Conservation (phyloP, 345 rosid genomes). For the Euphorbia peplus region DNA sequence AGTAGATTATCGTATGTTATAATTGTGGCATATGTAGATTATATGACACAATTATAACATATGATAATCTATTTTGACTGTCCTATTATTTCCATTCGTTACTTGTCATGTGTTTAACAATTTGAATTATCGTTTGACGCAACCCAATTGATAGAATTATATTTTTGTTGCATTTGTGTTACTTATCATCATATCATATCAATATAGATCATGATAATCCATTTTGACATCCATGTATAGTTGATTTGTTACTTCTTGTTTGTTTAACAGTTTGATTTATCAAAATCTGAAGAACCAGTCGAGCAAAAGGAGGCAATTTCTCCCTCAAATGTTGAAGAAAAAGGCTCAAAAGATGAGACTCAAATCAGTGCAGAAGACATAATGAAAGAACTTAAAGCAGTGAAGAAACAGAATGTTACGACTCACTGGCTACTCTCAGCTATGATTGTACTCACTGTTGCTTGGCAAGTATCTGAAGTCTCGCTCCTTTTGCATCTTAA, state of each 20-base stretch:
- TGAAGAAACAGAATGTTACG: slow-evolving; percentile 62
- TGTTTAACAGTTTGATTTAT: slow-evolving; percentile 7
- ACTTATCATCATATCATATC: too few species aligned
- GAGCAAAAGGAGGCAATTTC: slow-evolving; percentile 19
- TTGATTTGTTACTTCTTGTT: neutral
- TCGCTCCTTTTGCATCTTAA: slow-evolving; percentile 55
- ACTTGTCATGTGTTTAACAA: too few species aligned
- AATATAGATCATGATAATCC: too few species aligned
- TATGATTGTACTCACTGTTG: slow-evolving; percentile 56
- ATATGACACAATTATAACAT: too few species aligned
- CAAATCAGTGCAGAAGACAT: slow-evolving; percentile 39
- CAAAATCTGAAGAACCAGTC: neutral
- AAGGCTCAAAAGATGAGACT: neutral
- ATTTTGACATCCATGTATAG: too few species aligned
- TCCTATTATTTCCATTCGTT: too few species aligned
- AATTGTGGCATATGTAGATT: too few species aligned
- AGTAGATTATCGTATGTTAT: too few species aligned
- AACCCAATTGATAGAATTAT: too few species aligned
- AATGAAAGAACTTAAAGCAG: slow-evolving; percentile 49
- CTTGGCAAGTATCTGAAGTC: slow-evolving; percentile 82
- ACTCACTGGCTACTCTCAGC: slow-evolving; percentile 70
- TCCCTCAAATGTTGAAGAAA: slow-evolving; percentile 17
- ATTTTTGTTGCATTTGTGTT: too few species aligned
- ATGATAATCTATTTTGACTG: too few species aligned
- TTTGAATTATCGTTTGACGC: too few species aligned